Base-by-base conservation (phyloP, 169 alveolate genomes). In the Babesia bigemina region DNA sequence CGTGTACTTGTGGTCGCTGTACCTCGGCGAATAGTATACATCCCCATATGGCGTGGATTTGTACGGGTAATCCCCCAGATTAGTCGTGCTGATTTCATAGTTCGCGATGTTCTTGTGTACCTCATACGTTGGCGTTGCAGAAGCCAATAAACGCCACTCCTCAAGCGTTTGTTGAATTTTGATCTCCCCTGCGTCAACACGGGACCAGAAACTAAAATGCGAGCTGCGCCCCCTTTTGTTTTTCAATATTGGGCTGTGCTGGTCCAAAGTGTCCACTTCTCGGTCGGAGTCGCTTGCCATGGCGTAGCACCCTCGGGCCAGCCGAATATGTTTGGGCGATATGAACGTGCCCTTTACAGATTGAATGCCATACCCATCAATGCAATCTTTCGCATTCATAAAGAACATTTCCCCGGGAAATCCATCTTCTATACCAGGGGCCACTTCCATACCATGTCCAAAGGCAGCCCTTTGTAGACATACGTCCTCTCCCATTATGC, bases 1-100 rank as follows among this genome's bases (percentile, higher is more conserved):
- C 14, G 79, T 86, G 59, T 92, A 92, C 58, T 92, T 86, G 81
- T 91, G 90, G 75, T 92, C 96, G 53, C 85, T 75, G 67, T 86
- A 92, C 49, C 93, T 72, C 8, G 96, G 94, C 28, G 96, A 92
- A 75, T 92, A 92, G 73, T 92, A 91, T 14, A 92, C 96, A 39
- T 91, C 94, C 26, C 96, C 96, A 60, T 50, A 83, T 19, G 81
- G 63, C 42, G 90, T 83, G 9, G 90, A 39, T 28, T 83, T 83
- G 62, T 83, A 83, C 8, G 90, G 66, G 49, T 83, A 83, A n/a
- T 83, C 90, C 14, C 81, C 39, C 49, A 83, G 56, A 50, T 62
- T 66, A 47, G 79, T 75, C 12, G 90, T 83, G 76, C 73, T 74
- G 26, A 83, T 82, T 2, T 33, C 74, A 28, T 24, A 74, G 45